Evolutionary conservation across 2,329 filamentous ascomycete genomes (phyloP), one percentile per base, ranked within the genome.

Genomic region (Monilinia vaccinii-corymbosi): DNA sequence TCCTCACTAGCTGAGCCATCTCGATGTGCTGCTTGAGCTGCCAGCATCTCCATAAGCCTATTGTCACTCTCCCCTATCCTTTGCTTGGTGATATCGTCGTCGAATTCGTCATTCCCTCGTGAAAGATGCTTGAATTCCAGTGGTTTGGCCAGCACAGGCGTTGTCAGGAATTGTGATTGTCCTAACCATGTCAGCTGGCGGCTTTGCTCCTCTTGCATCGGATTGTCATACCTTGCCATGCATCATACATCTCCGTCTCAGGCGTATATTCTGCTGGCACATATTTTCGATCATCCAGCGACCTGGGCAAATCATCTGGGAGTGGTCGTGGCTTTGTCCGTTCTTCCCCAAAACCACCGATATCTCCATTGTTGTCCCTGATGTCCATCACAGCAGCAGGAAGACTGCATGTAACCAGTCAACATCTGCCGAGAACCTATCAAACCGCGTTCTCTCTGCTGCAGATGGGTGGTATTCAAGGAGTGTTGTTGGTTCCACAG

Each of bases 221-320:
- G 34, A 34, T 25, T 48, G 23, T 48, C 62, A 40, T 73, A 87
- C 93, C 93, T 86, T 97, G 91, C 94, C 94, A 99, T 67, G 91
- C 94, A 81, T 99, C 94, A 74, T 97, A 99, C 77, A 97, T 91
- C 78, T 97, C 94, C 45, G 92, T 96, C 78, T 97, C 94, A 44
- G 81, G 80, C 60, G 88, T 81, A 64, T 86, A 82, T 50, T 74
- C 68, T 32, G 78, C 79, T 4, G 85, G 82, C 38, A 88, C 81
- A 69, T 80, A 80, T 67, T 86, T 83, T 62, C 94, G 85, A 77
- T 99, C 94, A 73, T 99, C 88, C 59, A 99, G 82, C 14, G 92
- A 96, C 66, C 83, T 94, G 13, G 94, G 94, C 40, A 99, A 82
- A 75, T 99, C 94, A 66, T 82, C 77, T 45, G 94, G 94, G 55